Conservation (phyloP, 768 basidiomycete genomes). For the Saitozyma sp. region DNA sequence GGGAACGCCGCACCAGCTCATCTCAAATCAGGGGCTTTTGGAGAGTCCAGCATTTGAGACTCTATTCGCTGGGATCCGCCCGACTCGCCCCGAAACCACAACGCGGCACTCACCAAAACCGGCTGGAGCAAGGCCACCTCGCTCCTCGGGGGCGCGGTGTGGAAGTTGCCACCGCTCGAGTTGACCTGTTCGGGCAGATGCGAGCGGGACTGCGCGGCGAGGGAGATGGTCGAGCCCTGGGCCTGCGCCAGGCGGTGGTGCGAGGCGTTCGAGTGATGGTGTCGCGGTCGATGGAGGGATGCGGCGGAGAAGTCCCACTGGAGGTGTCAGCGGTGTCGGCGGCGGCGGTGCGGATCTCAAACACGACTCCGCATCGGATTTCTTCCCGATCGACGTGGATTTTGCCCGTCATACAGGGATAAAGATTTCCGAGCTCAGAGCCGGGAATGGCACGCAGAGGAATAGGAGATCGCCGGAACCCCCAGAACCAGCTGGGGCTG, state of each 20-base stretch:
- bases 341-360: too few species aligned
- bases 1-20: too few species aligned
- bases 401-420: too few species aligned
- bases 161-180: constrained; percentile 56
- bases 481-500: constrained; percentile 3
- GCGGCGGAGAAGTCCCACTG: constrained; percentile 96
- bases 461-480: too few species aligned
- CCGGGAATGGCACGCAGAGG: too few species aligned
- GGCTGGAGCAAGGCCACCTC: constrained; percentile 89
- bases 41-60: too few species aligned
- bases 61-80: too few species aligned
- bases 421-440: too few species aligned
- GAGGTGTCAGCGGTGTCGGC: background rate
- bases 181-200: constrained; percentile 55
- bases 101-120: constrained; percentile 64
- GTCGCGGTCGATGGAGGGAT: constrained; percentile 82
- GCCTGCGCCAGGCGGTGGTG: constrained; percentile 70
- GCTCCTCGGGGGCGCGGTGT: constrained; percentile 84
- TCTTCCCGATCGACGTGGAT: too few species aligned
- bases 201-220: constrained; percentile 60
- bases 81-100: too few species aligned
- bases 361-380: too few species aligned
- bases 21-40: too few species aligned
- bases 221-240: constrained; percentile 72
- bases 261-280: constrained; percentile 48